phyloP scores from a whole-genome alignment of 1,139 yeast species.

The Scheffersomyces stambukii region DNA sequence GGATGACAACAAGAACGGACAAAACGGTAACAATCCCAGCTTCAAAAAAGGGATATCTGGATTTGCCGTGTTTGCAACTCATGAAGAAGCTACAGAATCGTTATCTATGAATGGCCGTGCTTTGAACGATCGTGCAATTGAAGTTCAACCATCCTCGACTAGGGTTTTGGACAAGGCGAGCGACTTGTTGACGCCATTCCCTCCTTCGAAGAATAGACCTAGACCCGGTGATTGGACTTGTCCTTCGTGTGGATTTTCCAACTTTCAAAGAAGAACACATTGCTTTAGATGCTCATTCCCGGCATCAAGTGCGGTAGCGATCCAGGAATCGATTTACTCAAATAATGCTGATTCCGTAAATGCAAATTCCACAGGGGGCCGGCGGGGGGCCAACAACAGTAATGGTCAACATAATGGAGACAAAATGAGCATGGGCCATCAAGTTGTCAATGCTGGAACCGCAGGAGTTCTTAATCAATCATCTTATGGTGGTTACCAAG shows the following conservation, averaged over 20 bases:
- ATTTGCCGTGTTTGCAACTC: constrained; percentile 79
- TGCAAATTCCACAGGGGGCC: too few species aligned
- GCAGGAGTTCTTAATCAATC: too few species aligned
- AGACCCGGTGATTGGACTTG: constrained; percentile 98
- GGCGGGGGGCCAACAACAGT: background rate
- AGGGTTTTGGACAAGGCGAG: constrained; percentile 75
- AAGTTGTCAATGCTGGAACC: background rate
- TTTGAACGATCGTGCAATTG: constrained; percentile 69
- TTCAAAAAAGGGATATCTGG: constrained; percentile 50
- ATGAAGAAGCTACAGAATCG: constrained; percentile 81
- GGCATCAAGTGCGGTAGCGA: constrained; percentile 65
- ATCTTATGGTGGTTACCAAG: too few species aligned
- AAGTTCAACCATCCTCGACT: constrained; percentile 82
- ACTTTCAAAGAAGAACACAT: constrained; percentile 90
- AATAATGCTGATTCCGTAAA: constrained; percentile 7
- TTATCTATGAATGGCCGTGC: constrained; percentile 76
- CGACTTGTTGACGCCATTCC: constrained; percentile 78
- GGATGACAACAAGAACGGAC: constrained; percentile 23
- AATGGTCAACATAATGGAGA: constrained; percentile 2
- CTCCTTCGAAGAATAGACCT: constrained; percentile 84
- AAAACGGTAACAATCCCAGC: constrained; percentile 9
- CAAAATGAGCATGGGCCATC: too few species aligned
- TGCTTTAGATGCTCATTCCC: constrained; percentile 93
- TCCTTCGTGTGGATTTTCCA: constrained; percentile 92
- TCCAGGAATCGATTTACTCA: constrained; percentile 45